These are phyloP conservation scores for Mycena galopus DNA, from an alignment of 768 basidiomycete species.

Conservation along the genomic window DNA sequence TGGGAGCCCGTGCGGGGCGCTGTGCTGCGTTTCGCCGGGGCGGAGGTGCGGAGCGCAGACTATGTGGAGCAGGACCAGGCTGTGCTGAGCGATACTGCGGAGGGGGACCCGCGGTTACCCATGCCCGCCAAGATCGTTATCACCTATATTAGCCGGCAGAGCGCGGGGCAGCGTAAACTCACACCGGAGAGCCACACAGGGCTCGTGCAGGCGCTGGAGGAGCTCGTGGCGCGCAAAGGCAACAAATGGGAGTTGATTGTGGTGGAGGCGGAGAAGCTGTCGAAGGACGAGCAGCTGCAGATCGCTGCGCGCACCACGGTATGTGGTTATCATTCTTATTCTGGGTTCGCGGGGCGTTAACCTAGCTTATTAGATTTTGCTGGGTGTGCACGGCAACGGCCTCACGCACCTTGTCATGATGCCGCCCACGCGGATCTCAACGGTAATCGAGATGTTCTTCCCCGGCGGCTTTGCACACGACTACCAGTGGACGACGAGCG, in stretches of 20 bases:
- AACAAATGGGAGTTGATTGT: conserved; percentile 71
- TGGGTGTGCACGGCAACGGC: conserved; percentile 86
- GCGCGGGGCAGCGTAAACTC: conserved; percentile 63
- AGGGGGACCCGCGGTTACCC: conserved; percentile 47
- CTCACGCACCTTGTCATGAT: conserved; percentile 90
- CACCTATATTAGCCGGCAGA: conserved; percentile 81
- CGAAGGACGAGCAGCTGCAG: conserved; percentile 81
- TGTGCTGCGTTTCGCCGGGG: conserved; percentile 78
- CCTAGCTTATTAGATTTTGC: conserved; percentile 65
- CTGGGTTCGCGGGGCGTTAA: not conserved
- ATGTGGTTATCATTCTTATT: conserved; percentile 41
- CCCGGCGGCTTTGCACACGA: conserved; percentile 88
- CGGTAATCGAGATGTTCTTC: conserved; percentile 89
- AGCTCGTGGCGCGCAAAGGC: conserved; percentile 58
- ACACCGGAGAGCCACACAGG: conserved; percentile 66
- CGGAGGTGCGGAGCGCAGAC: conserved; percentile 42
- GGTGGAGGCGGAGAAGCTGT: conserved; percentile 72
- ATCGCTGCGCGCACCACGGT: conserved; percentile 79
- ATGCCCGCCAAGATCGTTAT: conserved; percentile 69
- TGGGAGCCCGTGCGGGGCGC: conserved; percentile 82
- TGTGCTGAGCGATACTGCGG: conserved; percentile 26
- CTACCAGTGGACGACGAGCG: conserved; percentile 85
- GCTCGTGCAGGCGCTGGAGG: conserved; percentile 65
- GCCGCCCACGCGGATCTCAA: conserved; percentile 79
- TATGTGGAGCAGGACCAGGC: conserved; percentile 33